These are phyloP conservation scores for Skeletonema grethae DNA, from an alignment of 108 stramenopile species.

Conservation along the genomic window DNA sequence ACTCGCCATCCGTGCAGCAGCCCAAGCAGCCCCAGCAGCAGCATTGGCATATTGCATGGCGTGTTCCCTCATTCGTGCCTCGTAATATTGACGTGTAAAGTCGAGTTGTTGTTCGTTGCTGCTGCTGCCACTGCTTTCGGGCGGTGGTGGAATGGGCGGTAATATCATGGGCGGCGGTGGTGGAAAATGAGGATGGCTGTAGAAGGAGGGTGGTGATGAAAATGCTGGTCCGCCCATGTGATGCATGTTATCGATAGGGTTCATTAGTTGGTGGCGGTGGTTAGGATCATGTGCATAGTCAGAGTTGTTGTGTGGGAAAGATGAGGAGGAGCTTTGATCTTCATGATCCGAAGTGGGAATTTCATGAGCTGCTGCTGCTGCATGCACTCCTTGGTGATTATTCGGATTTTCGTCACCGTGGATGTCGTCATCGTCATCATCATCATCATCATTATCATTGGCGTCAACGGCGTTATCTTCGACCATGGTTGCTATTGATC, in stretches of 20 bases:
- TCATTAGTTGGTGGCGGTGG: too few species aligned
- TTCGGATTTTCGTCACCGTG: too few species aligned
- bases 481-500: too few species aligned
- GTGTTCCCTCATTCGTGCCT: slow-evolving; percentile 81
- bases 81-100: slow-evolving; percentile 63
- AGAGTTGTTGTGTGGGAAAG: too few species aligned
- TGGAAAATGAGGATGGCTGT: background rate
- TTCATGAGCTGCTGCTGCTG: background rate
- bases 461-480: too few species aligned
- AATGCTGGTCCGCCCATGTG: too few species aligned
- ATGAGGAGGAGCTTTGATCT: background rate
- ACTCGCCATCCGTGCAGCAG: slow-evolving; percentile 47
- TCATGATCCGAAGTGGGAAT: background rate
- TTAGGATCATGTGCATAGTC: too few species aligned
- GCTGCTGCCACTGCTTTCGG: background rate
- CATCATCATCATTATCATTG: too few species aligned
- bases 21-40: slow-evolving; percentile 83
- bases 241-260: background rate
- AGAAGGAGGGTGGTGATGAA: background rate
- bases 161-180: background rate
- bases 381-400: too few species aligned
- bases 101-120: slow-evolving; percentile 15
- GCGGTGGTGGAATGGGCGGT: too few species aligned
- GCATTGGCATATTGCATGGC: slow-evolving; percentile 84
- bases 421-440: too few species aligned